Conservation (phyloP, 768 basidiomycete genomes). For the Lactarius vividus region DNA sequence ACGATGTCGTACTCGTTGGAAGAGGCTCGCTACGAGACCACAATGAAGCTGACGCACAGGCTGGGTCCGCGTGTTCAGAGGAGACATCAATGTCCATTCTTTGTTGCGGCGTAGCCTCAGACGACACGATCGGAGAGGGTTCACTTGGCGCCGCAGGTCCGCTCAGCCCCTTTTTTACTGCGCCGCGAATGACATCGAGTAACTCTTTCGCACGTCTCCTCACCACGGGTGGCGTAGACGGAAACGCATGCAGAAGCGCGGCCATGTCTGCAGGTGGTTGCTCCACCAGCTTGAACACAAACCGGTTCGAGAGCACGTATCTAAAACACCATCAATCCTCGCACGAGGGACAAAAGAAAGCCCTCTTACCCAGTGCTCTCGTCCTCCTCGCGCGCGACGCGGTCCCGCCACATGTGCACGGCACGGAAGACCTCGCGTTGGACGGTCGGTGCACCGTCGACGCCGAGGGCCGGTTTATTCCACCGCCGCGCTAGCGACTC, state of each 20-base stretch:
- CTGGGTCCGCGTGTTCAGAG: neutral
- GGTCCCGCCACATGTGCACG: constrained; percentile 84
- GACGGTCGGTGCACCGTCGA: constrained; percentile 40
- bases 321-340: constrained; percentile 36
- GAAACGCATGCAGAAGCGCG: constrained; percentile 55
- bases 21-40: constrained; percentile 13
- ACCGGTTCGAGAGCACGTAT: constrained; percentile 75
- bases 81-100: constrained; percentile 12
- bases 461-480: constrained; percentile 60
- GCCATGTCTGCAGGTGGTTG: constrained; percentile 64
- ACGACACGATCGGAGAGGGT: neutral
- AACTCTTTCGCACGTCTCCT: constrained; percentile 62
- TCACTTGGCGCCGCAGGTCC: neutral
- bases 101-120: neutral
- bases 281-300: constrained; percentile 69
- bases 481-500: constrained; percentile 74
- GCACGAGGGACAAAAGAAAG: neutral
- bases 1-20: constrained; percentile 24
- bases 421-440: constrained; percentile 64
- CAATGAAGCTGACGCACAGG: neutral
- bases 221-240: constrained; percentile 60
- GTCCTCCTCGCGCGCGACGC: constrained; percentile 75
- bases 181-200: constrained; percentile 55
- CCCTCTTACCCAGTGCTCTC: constrained; percentile 71
- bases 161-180: constrained; percentile 37